These are phyloP conservation scores for Leccinum subatratum DNA, from an alignment of 1,284 basidiomycete species.

Conservation along the genomic window DNA sequence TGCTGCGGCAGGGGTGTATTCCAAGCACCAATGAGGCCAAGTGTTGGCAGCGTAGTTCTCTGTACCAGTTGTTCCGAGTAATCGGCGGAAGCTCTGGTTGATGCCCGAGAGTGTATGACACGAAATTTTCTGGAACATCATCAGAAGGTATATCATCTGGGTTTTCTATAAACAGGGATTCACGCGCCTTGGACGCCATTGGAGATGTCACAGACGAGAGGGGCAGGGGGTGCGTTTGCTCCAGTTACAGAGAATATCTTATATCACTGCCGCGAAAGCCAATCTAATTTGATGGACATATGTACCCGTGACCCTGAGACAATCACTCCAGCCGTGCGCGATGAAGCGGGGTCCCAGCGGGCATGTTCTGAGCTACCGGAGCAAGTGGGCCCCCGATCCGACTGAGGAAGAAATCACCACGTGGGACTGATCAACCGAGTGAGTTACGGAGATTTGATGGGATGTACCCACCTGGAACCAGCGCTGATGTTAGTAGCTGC, in stretches of 20 bases:
- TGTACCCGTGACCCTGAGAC: neutral
- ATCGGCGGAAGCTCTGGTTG: slow-evolving; percentile 48
- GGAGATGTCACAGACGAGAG: neutral
- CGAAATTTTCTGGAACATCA: slow-evolving; percentile 54
- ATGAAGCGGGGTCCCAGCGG: no score
- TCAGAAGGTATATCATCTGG: slow-evolving; percentile 19
- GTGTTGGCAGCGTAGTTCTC: slow-evolving; percentile 29
- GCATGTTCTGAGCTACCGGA: no score
- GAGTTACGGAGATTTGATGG: no score
- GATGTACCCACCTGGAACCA: no score
- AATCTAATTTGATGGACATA: neutral
- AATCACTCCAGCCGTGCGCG: no score
- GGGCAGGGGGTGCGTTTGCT: neutral
- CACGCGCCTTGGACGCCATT: neutral
- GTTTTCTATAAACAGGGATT: slow-evolving; percentile 8
- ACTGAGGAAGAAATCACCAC: no score
- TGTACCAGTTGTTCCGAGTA: slow-evolving; percentile 30
- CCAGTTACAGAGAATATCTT: neutral
- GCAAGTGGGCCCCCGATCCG: no score
- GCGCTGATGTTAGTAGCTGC: no score
- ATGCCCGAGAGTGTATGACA: slow-evolving; percentile 51
- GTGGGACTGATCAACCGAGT: no score
- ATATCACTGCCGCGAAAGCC: neutral
- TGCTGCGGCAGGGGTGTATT: slow-evolving; percentile 45
- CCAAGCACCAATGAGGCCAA: slow-evolving; percentile 22